Evolutionary conservation across 2,329 filamentous ascomycete genomes (phyloP), one percentile per base, ranked within the genome.

Genomic region (Cytospora leucostoma): DNA sequence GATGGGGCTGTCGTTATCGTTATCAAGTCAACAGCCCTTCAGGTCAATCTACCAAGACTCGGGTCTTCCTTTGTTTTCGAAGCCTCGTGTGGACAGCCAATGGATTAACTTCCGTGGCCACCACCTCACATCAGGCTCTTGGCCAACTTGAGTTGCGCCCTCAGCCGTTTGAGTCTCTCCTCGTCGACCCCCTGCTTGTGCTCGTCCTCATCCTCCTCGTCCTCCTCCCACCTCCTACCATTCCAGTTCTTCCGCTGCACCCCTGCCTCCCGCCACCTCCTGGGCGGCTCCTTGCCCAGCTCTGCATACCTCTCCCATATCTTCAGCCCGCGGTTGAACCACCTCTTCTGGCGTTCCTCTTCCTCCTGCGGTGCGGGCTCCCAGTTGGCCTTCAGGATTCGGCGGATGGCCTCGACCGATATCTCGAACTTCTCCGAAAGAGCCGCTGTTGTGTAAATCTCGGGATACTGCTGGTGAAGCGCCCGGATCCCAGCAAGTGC

Each of bases 401-500:
- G 85, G 12, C 93, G 87, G 64, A 98, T 91, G 0, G 88, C 91
- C 74, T 99, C 95, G 2, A 91, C 82, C 0, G 92, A 93, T n/a
- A 97, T 82, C 74, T 93, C 82, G 76, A 98, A 99, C 69, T 92
- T 86, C 1, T 87, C 72, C 0, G 94, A 86, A 15, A 98, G 85
- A 38, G 86, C 82, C 17, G 82, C 76, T 0, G 90, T 96, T 4
- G 89, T 90, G 78, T 93, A 97, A 63, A 84, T 82, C 2, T 89
- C 83, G 0, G 94, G 92, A 67, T 92, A 89, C 69, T 92, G 88
- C 33, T 83, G 79, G 74, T 97, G 87, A 38, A 99, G 80, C 21
- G 91, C 88, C 50, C 93, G 88, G 69, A 99, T 96, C 50, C 93
- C 93, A n/a, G 91, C 88, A 37, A 97, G 80, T 1, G 93, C 92